Conservation (phyloP, 306 rosid genomes). For the Cyamopsis tetragonoloba region DNA sequence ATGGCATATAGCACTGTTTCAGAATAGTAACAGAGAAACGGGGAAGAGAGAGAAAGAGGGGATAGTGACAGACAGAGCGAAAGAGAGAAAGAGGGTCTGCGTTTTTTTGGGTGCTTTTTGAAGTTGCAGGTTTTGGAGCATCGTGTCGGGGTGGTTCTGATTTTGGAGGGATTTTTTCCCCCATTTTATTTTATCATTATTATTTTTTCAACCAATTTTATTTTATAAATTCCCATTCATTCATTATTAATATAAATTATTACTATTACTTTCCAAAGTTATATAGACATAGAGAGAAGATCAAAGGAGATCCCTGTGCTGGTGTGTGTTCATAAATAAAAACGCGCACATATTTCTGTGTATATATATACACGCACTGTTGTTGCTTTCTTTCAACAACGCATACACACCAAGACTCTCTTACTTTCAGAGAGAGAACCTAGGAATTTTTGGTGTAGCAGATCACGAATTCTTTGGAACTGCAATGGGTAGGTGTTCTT, state of each 20-base stretch:
- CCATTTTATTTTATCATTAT: not conserved
- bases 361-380: not conserved
- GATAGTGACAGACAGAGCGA: constrained; percentile 28
- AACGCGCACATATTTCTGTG: not conserved
- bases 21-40: constrained; percentile 16
- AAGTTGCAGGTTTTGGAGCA: constrained; percentile 88
- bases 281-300: constrained; percentile 37
- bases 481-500: constrained; percentile 50
- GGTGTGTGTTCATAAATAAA: not conserved
- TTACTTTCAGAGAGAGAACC: constrained; percentile 32
- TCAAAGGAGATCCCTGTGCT: constrained; percentile 44
- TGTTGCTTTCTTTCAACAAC: constrained; percentile 15
- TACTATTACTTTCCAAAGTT: constrained; percentile 38
- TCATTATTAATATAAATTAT: not conserved
- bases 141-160: constrained; percentile 68
- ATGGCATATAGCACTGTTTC: not conserved
- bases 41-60: constrained; percentile 16
- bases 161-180: not conserved
- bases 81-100: constrained; percentile 15
- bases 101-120: constrained; percentile 41
- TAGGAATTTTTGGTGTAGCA: constrained; percentile 24
- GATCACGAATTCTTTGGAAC: constrained; percentile 41
- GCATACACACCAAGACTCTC: constrained; percentile 17
- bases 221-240: not conserved
- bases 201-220: not conserved